Evolutionary conservation across 2,329 filamentous ascomycete species (phyloP).

Genomic region (Xylariaceae sp.): DNA sequence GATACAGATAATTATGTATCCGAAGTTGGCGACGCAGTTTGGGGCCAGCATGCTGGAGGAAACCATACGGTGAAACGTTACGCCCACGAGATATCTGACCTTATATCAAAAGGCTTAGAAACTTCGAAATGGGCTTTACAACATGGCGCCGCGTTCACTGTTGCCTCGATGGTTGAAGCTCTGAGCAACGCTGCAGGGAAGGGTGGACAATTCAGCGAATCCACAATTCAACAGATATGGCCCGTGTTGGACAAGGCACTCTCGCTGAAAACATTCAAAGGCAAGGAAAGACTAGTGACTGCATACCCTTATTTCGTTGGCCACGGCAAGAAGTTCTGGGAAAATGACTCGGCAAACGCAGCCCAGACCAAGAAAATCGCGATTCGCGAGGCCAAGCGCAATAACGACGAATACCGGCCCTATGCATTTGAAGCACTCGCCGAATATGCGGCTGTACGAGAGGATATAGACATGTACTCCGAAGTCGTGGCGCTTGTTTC

Average conservation of each 20-base stretch:
- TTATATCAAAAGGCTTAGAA: slow-evolving; percentile 66
- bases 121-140: slow-evolving; percentile 87
- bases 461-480: slow-evolving; percentile 65
- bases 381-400: slow-evolving; percentile 83
- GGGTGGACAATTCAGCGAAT: slow-evolving; percentile 55
- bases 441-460: slow-evolving; percentile 62
- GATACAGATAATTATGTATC: slow-evolving; percentile 77
- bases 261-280: slow-evolving; percentile 84
- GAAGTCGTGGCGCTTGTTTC: slow-evolving; percentile 62
- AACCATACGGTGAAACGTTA: slow-evolving; percentile 78
- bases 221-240: slow-evolving; percentile 67
- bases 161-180: slow-evolving; percentile 68
- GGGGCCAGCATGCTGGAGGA: slow-evolving; percentile 87
- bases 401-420: slow-evolving; percentile 78
- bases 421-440: slow-evolving; percentile 70
- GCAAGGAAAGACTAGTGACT: slow-evolving; percentile 80
- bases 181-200: slow-evolving; percentile 57
- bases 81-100: slow-evolving; percentile 70
- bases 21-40: slow-evolving; percentile 78
- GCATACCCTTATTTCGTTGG: slow-evolving; percentile 75
- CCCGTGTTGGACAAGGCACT: slow-evolving; percentile 77
- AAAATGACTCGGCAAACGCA: slow-evolving; percentile 48
- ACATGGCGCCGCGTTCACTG: slow-evolving; percentile 77
- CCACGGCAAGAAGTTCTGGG: slow-evolving; percentile 57
- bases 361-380: slow-evolving; percentile 74